phyloP scores from a whole-genome alignment of 139 green algal genomes.

The Chlamydomonas sp. region DNA sequence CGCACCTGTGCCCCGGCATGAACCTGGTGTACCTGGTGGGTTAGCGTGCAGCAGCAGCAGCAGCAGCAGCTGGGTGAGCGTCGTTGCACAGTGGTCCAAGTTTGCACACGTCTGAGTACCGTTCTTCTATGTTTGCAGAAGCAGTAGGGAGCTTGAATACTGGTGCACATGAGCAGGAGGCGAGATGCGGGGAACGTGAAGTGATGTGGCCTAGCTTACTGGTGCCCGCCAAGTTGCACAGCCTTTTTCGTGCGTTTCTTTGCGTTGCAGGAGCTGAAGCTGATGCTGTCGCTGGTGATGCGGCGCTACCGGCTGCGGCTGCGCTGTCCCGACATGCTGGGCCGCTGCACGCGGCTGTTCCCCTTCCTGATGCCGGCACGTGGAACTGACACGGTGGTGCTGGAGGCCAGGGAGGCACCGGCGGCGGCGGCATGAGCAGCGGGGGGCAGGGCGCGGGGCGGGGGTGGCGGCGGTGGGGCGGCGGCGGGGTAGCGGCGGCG shows the following conservation, averaged over 20 bases:
- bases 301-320: constrained; percentile 6
- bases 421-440: too few species aligned
- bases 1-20: constrained; percentile 41
- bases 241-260: not conserved
- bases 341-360: not conserved
- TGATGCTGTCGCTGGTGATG: constrained; percentile 39
- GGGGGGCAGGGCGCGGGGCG: too few species aligned
- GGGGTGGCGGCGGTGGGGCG: too few species aligned
- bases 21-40: constrained; percentile 30
- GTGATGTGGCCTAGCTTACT: too few species aligned
- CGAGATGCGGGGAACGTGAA: too few species aligned
- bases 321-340: constrained; percentile 20
- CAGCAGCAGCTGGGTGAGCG: not conserved
- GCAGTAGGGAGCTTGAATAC: not conserved
- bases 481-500: too few species aligned
- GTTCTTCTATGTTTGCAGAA: not conserved
- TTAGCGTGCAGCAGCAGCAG: too few species aligned
- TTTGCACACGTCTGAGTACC: not conserved
- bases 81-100: not conserved
- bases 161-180: too few species aligned
- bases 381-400: constrained; percentile 32
- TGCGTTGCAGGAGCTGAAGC: constrained; percentile 31
- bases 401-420: not conserved
- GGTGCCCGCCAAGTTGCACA: not conserved
- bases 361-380: constrained; percentile 14